Base-by-base conservation (phyloP, 192 early-diverging fungal genomes). In the Coemansia sp. region DNA sequence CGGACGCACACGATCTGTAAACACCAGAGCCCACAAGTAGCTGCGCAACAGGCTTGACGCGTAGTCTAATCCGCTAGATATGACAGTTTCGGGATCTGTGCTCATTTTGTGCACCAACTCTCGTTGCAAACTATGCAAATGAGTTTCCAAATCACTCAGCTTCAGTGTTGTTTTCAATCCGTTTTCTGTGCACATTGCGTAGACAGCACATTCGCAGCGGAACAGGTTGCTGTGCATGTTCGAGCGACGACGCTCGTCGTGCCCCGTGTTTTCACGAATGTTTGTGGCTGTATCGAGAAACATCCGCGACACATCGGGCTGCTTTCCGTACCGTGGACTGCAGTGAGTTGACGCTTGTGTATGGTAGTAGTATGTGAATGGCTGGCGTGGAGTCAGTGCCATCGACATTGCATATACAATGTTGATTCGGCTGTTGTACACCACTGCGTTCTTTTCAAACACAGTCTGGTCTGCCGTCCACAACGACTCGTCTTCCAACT, bases 341-440 rank as follows among this genome's bases (percentile, higher is more conserved):
- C 39, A 51, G 22, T 59, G 50, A 2, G 58, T 24, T 6, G 78
- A 81, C 19, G 69, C 72, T 15, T 48, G 24, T 10, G 78, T 66
- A 45, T 81, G 78, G 23, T 72, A 56, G 43, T 64, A 56, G n/a
- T 75, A 54, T 3, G 72, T 72, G 37, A 75, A 72, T 15, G 78
- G 69, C 29, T 53, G 41, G 7, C 78, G 78, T 7, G 72, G 78
- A 3, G 64, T 50, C 29, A 69, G 45, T n/a, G 69, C 57, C 21
- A 70, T 48, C 45, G 65, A 55, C 14, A 60, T 57, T 12, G 72
- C 69, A 15, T 59, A 47, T 8, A 66, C 43, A 19, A 72, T 57
- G 35, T 57, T 55, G 47, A 81, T 43, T 8, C 48, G 62, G 2
- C 52, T 17, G 5, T 65, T 59, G 9, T 43, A 12, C 5, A 57